A percentile compares a stretch with the other conserved stretches of the same genome.
Conservation (phyloP, 1,284 basidiomycete genomes). For the Wolfiporia cocos region DNA sequence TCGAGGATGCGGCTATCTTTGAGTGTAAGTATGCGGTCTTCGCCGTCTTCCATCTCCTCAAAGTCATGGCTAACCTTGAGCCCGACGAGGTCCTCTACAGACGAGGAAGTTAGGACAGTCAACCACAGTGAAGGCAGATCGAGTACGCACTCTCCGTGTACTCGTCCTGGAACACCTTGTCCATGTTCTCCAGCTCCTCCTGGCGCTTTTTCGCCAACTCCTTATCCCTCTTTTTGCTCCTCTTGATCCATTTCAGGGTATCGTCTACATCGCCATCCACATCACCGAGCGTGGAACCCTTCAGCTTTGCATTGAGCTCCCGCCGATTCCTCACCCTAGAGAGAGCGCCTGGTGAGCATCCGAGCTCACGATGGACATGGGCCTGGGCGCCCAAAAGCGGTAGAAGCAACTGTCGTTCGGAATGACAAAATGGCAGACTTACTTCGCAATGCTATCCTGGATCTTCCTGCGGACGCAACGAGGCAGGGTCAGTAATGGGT, state of each 20-base stretch:
- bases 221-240: conserved; percentile 82
- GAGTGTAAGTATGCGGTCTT: conserved; percentile 92
- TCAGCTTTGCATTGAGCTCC: conserved; percentile 86
- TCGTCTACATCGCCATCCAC: conserved; percentile 68
- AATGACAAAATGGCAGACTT: conserved; percentile 38
- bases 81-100: conserved; percentile 79
- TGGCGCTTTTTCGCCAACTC: conserved; percentile 74
- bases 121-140: conserved; percentile 1
- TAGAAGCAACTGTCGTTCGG: conserved; percentile 42
- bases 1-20: conserved; percentile 94
- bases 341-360: conserved; percentile 41
- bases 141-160: conserved; percentile 74
- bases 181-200: conserved; percentile 77
- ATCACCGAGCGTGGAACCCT: conserved; percentile 87
- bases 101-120: conserved; percentile 1
- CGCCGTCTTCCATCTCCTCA: conserved; percentile 86
- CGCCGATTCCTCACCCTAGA: conserved; percentile 84
- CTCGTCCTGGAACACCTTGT: conserved; percentile 66
- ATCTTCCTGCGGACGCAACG: conserved; percentile 48
- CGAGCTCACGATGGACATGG: conserved; percentile 11
- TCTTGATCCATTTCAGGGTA: conserved; percentile 85
- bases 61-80: conserved; percentile 96
- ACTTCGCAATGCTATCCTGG: conserved; percentile 84
- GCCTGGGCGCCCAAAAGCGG: conserved; percentile 29
- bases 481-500: conserved; percentile 6